Evolutionary conservation across 768 basidiomycete genomes (phyloP).

Genomic region (Trichaptum fuscoviolaceum): DNA sequence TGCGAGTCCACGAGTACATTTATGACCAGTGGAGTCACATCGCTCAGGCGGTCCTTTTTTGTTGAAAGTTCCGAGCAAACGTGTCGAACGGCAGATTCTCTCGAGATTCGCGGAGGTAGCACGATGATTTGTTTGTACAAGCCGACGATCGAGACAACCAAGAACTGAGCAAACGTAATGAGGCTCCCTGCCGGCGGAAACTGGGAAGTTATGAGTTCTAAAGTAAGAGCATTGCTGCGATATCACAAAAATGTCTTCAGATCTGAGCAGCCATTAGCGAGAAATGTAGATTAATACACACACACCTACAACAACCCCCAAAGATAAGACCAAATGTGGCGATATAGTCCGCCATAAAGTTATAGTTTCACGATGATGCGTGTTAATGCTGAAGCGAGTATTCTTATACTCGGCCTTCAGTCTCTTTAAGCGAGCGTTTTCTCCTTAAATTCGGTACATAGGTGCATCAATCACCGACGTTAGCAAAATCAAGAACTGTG

Average conservation of each 20-base stretch:
- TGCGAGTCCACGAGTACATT: not conserved
- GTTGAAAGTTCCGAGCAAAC: conserved; percentile 4
- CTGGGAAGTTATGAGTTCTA: conserved; percentile 65
- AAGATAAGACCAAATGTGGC: conserved; percentile 72
- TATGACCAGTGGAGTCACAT: conserved; percentile 5
- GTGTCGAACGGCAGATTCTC: not conserved
- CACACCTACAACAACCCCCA: conserved; percentile 83
- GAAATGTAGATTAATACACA: conserved; percentile 16
- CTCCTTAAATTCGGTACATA: too few species aligned
- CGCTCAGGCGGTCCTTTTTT: conserved; percentile 1
- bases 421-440: too few species aligned
- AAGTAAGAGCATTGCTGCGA: conserved; percentile 68
- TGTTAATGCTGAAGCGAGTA: too few species aligned
- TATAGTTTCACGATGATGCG: too few species aligned
- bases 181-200: conserved; percentile 73
- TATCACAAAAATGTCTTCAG: not conserved
- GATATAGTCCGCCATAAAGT: conserved; percentile 40
- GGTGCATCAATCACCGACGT: too few species aligned
- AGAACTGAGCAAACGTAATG: conserved; percentile 84
- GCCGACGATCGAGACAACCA: conserved; percentile 68
- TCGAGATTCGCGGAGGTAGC: conserved; percentile 16
- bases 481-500: too few species aligned
- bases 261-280: conserved; percentile 11
- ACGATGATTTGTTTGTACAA: conserved; percentile 53
- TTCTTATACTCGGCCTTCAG: too few species aligned